Percentiles rank a stretch among this genome's conserved stretches.
These are phyloP conservation scores for Sechiopsis laciniata DNA, from an alignment of 306 rosid genomes.

Conservation along the genomic window DNA sequence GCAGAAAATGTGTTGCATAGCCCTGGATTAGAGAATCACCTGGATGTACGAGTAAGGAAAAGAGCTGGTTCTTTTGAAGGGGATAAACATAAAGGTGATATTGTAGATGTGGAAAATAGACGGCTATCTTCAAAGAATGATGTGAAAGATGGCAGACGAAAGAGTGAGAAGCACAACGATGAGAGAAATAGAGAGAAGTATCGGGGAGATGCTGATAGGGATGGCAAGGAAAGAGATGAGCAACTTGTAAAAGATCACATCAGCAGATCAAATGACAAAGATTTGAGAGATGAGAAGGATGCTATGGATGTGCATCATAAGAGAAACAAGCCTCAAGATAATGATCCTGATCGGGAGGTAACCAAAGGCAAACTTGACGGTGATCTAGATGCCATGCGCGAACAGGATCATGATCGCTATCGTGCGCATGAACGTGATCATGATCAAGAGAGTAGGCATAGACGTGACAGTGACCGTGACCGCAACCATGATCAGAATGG, in stretches of 20 bases:
- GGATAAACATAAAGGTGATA: slow-evolving; percentile 56
- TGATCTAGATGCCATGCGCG: slow-evolving; percentile 28
- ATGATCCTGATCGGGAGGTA: slow-evolving; percentile 41
- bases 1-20: slow-evolving; percentile 52
- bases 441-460: slow-evolving; percentile 35
- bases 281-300: slow-evolving; percentile 67
- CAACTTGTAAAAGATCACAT: slow-evolving; percentile 55
- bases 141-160: slow-evolving; percentile 59
- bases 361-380: slow-evolving; percentile 34
- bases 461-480: slow-evolving; percentile 33
- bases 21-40: slow-evolving; percentile 62
- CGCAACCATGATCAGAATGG: slow-evolving; percentile 29
- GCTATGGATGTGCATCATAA: slow-evolving; percentile 51
- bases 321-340: slow-evolving; percentile 63
- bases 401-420: slow-evolving; percentile 37
- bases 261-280: slow-evolving; percentile 70
- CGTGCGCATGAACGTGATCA: slow-evolving; percentile 31
- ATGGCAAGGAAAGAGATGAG: slow-evolving; percentile 71
- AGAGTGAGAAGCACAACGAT: slow-evolving; percentile 83
- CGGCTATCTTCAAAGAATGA: slow-evolving; percentile 61
- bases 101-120: slow-evolving; percentile 49
- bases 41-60: slow-evolving; percentile 60
- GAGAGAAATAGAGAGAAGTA: slow-evolving; percentile 68
- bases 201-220: slow-evolving; percentile 65
- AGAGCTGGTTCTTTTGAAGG: slow-evolving; percentile 58